Evolutionary conservation across 495 filamentous ascomycete species (phyloP).

Genomic region (Penicillium cosmopolitanum): DNA sequence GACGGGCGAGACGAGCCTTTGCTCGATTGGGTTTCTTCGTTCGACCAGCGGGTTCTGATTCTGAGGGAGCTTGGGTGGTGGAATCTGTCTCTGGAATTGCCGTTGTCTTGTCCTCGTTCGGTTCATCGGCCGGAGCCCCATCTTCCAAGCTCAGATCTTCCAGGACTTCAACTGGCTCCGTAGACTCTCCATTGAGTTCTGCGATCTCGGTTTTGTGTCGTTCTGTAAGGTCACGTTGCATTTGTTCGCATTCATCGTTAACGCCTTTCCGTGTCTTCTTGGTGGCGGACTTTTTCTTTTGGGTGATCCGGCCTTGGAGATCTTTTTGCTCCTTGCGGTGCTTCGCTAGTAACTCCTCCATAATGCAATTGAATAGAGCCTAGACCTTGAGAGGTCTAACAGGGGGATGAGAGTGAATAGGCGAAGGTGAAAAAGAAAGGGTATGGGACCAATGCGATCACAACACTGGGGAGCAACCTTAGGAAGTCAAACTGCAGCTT

Average conservation of each 20-base stretch:
- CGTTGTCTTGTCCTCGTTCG: constrained; percentile 14
- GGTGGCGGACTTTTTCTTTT: constrained; percentile 92
- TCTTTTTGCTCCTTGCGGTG: constrained; percentile 91
- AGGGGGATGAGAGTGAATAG: not conserved
- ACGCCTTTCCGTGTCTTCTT: constrained; percentile 94
- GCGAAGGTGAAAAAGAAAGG: not conserved
- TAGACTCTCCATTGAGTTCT: constrained; percentile 52
- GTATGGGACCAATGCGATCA: constrained; percentile 7
- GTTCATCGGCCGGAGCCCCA: constrained; percentile 24
- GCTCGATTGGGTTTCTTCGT: constrained; percentile 83
- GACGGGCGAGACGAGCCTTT: constrained; percentile 86
- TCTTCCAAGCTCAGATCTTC: constrained; percentile 38
- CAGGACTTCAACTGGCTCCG: constrained; percentile 28
- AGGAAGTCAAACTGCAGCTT: constrained; percentile 9
- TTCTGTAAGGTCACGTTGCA: constrained; percentile 71
- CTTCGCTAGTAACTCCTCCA: constrained; percentile 76
- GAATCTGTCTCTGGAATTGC: constrained; percentile 15
- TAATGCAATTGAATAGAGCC: constrained; percentile 22
- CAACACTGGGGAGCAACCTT: constrained; percentile 2
- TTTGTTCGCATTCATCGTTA: constrained; percentile 77
- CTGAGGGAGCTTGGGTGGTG: constrained; percentile 8
- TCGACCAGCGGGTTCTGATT: constrained; percentile 19
- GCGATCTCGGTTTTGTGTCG: constrained; percentile 68
- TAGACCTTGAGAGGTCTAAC: not conserved
- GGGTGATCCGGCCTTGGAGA: constrained; percentile 79